Percentiles rank a stretch among this genome's conserved stretches.
Evolutionary conservation across 73 alveolate genomes (phyloP).

Genomic region (Chromera velia): DNA sequence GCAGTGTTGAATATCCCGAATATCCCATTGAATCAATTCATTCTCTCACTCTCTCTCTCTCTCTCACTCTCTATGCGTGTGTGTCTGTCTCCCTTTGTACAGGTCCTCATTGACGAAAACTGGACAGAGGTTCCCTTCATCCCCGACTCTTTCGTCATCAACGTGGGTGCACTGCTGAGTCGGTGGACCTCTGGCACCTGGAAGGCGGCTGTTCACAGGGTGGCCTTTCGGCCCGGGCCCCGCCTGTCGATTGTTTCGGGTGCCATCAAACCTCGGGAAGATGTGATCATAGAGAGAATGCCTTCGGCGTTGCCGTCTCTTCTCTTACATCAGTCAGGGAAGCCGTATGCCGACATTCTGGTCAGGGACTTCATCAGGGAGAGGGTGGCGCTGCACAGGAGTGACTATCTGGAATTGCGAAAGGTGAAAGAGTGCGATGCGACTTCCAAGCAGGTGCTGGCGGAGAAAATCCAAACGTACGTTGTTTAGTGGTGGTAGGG

Average conservation of each 20-base stretch:
- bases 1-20: too few species aligned
- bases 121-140: too few species aligned
- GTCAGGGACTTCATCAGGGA: slow-evolving; percentile 18
- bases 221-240: slow-evolving; percentile 8
- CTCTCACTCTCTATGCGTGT: too few species aligned
- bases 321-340: neutral
- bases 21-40: too few species aligned
- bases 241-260: slow-evolving; percentile 33
- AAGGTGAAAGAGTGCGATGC: too few species aligned
- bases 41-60: too few species aligned
- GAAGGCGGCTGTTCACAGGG: slow-evolving; percentile 35
- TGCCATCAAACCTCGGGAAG: slow-evolving; percentile 10
- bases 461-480: too few species aligned
- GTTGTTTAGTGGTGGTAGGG: too few species aligned
- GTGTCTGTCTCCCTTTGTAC: too few species aligned
- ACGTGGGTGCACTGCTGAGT: slow-evolving; percentile 35
- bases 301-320: neutral
- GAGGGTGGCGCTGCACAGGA: slow-evolving; percentile 19
- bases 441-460: too few species aligned
- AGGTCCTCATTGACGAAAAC: too few species aligned
- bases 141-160: slow-evolving; percentile 18
- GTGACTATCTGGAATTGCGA: slow-evolving; percentile 4
- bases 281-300: slow-evolving; percentile 9
- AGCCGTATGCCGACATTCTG: neutral
- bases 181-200: slow-evolving; percentile 34